Percentiles rank a stretch among this genome's conserved stretches.
Evolutionary conservation across 768 basidiomycete species (phyloP).

Genomic region (Rhodotorula kratochvilovae): DNA sequence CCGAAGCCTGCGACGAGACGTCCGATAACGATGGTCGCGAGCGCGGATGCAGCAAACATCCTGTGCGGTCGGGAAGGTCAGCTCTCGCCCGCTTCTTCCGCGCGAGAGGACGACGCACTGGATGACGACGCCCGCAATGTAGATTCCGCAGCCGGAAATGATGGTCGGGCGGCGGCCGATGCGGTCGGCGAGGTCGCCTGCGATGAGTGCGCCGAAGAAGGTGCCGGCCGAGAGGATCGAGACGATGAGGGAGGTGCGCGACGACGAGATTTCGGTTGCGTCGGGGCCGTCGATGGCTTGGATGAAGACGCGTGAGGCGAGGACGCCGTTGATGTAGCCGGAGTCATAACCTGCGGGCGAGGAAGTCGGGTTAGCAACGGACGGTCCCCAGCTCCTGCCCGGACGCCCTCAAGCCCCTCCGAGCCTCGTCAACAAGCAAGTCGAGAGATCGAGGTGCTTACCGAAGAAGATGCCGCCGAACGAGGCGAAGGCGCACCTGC

Average conservation of each 20-base stretch:
- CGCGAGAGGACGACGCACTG: slow-evolving; percentile 52
- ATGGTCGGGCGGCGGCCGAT: slow-evolving; percentile 50
- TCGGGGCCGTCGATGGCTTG: slow-evolving; percentile 39
- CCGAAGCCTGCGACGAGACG: slow-evolving; percentile 71
- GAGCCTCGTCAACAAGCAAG: too few species aligned
- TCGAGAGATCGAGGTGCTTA: too few species aligned
- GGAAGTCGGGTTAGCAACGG: too few species aligned
- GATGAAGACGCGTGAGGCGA: slow-evolving; percentile 55
- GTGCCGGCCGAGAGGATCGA: slow-evolving; percentile 1
- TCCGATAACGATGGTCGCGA: slow-evolving; percentile 53
- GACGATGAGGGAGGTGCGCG: slow-evolving; percentile 52
- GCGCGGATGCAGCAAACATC: slow-evolving; percentile 43
- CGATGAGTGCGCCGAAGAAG: slow-evolving; percentile 54
- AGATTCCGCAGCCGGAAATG: slow-evolving; percentile 55
- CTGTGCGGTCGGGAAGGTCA: background rate
- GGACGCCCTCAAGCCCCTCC: too few species aligned
- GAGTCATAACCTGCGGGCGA: slow-evolving; percentile 56
- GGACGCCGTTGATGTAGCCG: slow-evolving; percentile 74
- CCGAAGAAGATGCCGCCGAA: slow-evolving; percentile 47
- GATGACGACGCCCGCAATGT: slow-evolving; percentile 62
- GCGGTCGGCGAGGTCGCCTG: slow-evolving; percentile 50
- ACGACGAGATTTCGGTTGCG: slow-evolving; percentile 16
- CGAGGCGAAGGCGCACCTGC: slow-evolving; percentile 46
- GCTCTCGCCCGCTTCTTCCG: too few species aligned
- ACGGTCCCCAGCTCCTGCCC: too few species aligned